Conservation (phyloP, 129 eudicot genomes). For the Artemisia annua region DNA sequence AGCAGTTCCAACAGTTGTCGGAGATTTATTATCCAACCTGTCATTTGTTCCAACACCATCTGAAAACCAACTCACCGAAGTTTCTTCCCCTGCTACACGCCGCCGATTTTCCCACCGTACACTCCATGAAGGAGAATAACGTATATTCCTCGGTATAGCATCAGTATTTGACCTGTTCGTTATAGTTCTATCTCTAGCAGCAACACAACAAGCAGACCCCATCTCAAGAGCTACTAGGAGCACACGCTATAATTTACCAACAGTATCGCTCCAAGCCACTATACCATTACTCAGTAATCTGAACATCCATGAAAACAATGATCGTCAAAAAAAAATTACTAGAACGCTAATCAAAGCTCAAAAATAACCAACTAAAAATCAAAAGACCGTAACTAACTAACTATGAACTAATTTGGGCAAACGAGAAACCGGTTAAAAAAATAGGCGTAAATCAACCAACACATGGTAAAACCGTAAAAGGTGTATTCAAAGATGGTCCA, state of each 20-base stretch:
- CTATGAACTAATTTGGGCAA: not conserved
- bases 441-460: not conserved
- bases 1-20: constrained; percentile 63
- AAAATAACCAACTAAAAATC: not conserved
- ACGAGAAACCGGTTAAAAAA: not conserved
- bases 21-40: constrained; percentile 65
- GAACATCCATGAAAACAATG: constrained; percentile 15
- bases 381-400: not conserved
- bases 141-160: constrained; percentile 54
- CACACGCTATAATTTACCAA: constrained; percentile 21
- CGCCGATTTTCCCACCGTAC: constrained; percentile 91
- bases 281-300: constrained; percentile 22
- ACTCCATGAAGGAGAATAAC: constrained; percentile 97
- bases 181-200: constrained; percentile 84
- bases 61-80: constrained; percentile 59
- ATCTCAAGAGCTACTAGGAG: constrained; percentile 37
- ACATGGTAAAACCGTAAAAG: constrained; percentile 14
- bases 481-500: constrained; percentile 1
- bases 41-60: constrained; percentile 54
- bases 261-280: constrained; percentile 20
- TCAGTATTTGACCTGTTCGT: constrained; percentile 62
- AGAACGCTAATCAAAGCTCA: not conserved
- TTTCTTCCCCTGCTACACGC: constrained; percentile 92
- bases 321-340: constrained; percentile 1
- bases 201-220: constrained; percentile 99